Base-by-base conservation (phyloP, 306 rosid genomes). In the Citrullus amarus region DNA sequence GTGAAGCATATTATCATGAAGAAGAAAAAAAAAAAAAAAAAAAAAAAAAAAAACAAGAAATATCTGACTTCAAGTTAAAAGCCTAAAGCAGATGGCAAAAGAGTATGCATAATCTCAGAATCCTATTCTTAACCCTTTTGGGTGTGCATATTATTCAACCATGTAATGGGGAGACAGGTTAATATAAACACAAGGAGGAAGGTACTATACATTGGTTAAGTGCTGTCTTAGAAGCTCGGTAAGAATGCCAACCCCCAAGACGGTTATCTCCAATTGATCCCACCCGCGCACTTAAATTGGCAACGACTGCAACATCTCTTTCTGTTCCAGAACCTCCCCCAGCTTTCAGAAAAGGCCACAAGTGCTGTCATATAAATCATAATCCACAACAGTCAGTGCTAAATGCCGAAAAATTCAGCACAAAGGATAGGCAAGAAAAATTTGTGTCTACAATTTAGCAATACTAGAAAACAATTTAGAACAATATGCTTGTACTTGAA, bases 241-340 rank as follows among this genome's bases (percentile, higher is more conserved):
- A 94, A 18, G 98, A 90, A 79, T 94, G 97, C 98, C 98, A 94
- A 51, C 97, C 97, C 48, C 98, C 98, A 8, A 92, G 93, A 71
- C 59, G 89, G 71, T 94, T 94, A 86, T 94, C 97, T 73, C 95
- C 96, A 30, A 94, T 90, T 55, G 98, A 94, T 78, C 93, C 98
- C 67, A 94, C 97, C 79, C 96, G 85, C n/a, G 98, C 97, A 82
- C 98, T 94, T 85, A 94, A 60, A 80, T 88, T 94, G 86, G 97
- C 98, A 79, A 92, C 88, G 69, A 94, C 93, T 53, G 97, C 95
- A 74, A 82, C 79, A 74, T 83, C 86, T 80, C 89, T 86, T 86
- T 83, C 88, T 3, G 94, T 89, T 69, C 92, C 92, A 76, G 34
- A 80, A 66, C 91, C 85, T 0, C 96, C 91, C 28, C 97, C 97